Base-by-base conservation (phyloP, 495 filamentous ascomycete genomes). In the Podospora didyma region DNA sequence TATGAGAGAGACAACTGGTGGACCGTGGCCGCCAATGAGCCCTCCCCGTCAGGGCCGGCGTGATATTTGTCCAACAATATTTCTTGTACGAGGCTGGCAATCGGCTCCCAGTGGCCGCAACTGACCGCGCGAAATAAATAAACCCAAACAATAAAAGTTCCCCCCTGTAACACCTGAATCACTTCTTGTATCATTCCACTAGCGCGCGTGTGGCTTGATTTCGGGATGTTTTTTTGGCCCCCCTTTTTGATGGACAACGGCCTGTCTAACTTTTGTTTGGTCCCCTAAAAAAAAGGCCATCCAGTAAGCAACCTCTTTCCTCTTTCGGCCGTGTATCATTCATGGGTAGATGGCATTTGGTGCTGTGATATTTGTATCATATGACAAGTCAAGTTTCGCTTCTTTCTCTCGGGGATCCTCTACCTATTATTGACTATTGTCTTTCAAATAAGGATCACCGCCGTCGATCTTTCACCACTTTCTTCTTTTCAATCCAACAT, bases 1-100 rank as follows among this genome's bases (percentile, higher is more conserved):
- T 98, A 97, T 75, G 94, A 98, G 66, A 94, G 85, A 71, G 94
- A 98, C 62, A 98, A 98, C 77, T 97, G 94, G 94, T 98, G 94
- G 93, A 90, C 71, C 45, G 72, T 79, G 65, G 62, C 70, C 48
- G 64, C 67, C 63, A 67, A 69, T 66, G 57, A 52, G 4, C 41
- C 48, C 37, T 17, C 26, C 14, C 20, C 45, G 14, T 7, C 24
- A 3, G n/a, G 49, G 7, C 49, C 31, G 6, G 19, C 42, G 28
- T 11, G 28, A 16, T 22, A 14, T 3, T 37, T 24, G 41, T 31
- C 39, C 26, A 44, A 49, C 9, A n/a, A 21, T 28, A 19, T 9
- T 42, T 12, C 14, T 42, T 14, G n/a, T 14, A 14, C 39, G 39
- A 42, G 12, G 14, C n/a, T 42, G 39, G n/a, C n/a, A 42, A 14